Percentiles rank a stretch among this genome's conserved stretches.
These are phyloP conservation scores for Cyclocybe aegerita DNA, from an alignment of 768 basidiomycete species.

Conservation along the genomic window DNA sequence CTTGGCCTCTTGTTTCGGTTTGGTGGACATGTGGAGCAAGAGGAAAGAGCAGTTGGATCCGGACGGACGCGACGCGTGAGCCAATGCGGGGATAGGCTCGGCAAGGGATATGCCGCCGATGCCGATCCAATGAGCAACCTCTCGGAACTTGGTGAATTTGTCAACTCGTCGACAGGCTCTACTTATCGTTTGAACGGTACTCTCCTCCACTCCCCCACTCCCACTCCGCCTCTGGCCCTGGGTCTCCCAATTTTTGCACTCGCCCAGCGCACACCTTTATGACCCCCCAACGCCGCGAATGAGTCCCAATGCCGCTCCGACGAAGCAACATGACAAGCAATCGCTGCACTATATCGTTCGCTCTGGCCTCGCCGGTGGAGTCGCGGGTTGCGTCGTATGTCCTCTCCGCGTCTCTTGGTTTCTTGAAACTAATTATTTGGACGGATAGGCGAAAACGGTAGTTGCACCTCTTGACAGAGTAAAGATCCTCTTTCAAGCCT, in stretches of 20 bases:
- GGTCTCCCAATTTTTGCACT: background rate
- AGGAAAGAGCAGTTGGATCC: slow-evolving; percentile 4
- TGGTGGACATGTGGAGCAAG: slow-evolving; percentile 24
- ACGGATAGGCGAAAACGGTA: slow-evolving; percentile 83
- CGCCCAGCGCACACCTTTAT: slow-evolving; percentile 27
- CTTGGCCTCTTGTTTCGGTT: slow-evolving; percentile 55
- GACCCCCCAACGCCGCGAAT: slow-evolving; percentile 43
- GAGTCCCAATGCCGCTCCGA: slow-evolving; percentile 56
- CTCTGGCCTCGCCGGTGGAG: slow-evolving; percentile 88
- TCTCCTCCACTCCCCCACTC: background rate
- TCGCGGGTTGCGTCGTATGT: slow-evolving; percentile 92
- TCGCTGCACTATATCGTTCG: slow-evolving; percentile 64
- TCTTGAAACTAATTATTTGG: slow-evolving; percentile 7
- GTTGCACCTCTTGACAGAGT: slow-evolving; percentile 97
- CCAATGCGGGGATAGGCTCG: slow-evolving; percentile 1
- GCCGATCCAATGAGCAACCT: slow-evolving; percentile 4
- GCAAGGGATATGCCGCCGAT: slow-evolving; percentile 8
- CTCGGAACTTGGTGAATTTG: slow-evolving; percentile 15
- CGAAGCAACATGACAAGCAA: slow-evolving; percentile 47
- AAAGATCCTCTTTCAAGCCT: slow-evolving; percentile 98
- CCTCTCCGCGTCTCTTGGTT: slow-evolving; percentile 7
- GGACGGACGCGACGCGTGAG: slow-evolving; percentile 1
- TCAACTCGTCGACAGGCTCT: slow-evolving; percentile 10
- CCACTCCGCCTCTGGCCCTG: background rate
- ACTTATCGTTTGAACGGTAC: slow-evolving; percentile 14